Base-by-base conservation (phyloP, 2,329 filamentous ascomycete species). In the Trichoderma simmonsii region DNA sequence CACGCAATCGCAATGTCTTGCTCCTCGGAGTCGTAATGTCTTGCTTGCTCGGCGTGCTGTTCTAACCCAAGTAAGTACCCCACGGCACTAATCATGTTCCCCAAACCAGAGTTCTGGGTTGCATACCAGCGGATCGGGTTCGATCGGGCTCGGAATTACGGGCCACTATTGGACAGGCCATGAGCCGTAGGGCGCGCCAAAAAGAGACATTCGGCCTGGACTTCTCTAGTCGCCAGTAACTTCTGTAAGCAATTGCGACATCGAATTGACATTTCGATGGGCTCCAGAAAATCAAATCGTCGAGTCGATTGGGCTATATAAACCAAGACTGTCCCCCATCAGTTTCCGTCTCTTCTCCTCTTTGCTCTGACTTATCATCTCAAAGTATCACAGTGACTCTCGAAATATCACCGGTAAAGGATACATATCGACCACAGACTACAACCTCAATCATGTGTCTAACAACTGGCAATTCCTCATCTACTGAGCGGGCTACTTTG, bases 131-230 rank as follows among this genome's bases (percentile, higher is more conserved):
- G 6, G 57, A n/a, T 48, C 21, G 39, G n/a, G 21, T 12, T 21
- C 57, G 57, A n/a, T 48, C 21, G 57, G n/a, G 21, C 6, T 21
- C 57, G 67, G 43, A 70, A 54, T n/a, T 60, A 60, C 56, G 65
- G 65, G 32, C 28, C 32, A 5, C 18, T 11, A 70, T 28, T 54
- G 57, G 30, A 62, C 24, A 59, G 15, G 39, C 64, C 36, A 61
- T 28, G 34, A 59, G n/a, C 15, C 57, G 18, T 51, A 70, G 57
- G 66, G 66, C 66, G 66, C 66, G 66, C 57, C 66, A 70, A 18
- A 24, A 15, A 24, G 15, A 36, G 56, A 28, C 64, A 21, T 67
- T 32, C 43, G 30, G 39, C n/a, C 32, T 26, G 48, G 56, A 36
- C 18, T 15, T 43, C 30, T 60, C 18, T 21, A 39, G 51, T 32